A percentile compares a stretch with the other conserved stretches of the same genome.
Conservation (phyloP, 2,329 filamentous ascomycete species). For the Arthroderma uncinatum region DNA sequence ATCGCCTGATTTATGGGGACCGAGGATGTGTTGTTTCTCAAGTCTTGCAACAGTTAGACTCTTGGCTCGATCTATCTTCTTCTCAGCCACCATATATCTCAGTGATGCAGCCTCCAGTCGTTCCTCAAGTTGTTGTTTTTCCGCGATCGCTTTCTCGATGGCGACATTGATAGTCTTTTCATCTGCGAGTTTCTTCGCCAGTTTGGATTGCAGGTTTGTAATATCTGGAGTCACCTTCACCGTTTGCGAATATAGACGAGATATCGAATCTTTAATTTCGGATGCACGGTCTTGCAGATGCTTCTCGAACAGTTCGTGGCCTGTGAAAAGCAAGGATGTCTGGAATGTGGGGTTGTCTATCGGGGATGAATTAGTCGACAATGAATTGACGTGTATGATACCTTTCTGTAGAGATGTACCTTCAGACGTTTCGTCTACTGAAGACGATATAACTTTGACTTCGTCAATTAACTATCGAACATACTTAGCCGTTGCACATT, state of each 20-base stretch:
- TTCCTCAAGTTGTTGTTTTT: conserved; percentile 76
- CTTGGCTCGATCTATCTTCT: conserved; percentile 79
- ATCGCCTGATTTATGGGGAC: conserved; percentile 41
- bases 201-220: conserved; percentile 58
- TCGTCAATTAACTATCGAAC: conserved; percentile 35
- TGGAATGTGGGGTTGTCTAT: conserved; percentile 30
- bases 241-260: conserved; percentile 49
- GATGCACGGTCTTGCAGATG: conserved; percentile 68
- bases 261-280: conserved; percentile 63
- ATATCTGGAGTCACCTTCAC: conserved; percentile 52
- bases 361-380: background rate
- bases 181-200: conserved; percentile 62
- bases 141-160: conserved; percentile 60
- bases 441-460: conserved; percentile 33
- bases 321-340: conserved; percentile 45
- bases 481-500: conserved; percentile 7
- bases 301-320: conserved; percentile 56
- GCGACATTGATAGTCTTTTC: conserved; percentile 74
- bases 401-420: conserved; percentile 5
- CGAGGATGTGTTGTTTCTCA: conserved; percentile 75
- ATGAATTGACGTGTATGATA: background rate
- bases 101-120: conserved; percentile 80
- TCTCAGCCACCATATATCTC: conserved; percentile 89
- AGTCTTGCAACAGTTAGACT: conserved; percentile 84
- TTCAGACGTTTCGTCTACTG: conserved; percentile 18